A percentile compares a stretch with the other conserved stretches of the same genome.
phyloP scores from a whole-genome alignment of 768 basidiomycete genomes.

The Rhodotorula kratochvilovae region DNA sequence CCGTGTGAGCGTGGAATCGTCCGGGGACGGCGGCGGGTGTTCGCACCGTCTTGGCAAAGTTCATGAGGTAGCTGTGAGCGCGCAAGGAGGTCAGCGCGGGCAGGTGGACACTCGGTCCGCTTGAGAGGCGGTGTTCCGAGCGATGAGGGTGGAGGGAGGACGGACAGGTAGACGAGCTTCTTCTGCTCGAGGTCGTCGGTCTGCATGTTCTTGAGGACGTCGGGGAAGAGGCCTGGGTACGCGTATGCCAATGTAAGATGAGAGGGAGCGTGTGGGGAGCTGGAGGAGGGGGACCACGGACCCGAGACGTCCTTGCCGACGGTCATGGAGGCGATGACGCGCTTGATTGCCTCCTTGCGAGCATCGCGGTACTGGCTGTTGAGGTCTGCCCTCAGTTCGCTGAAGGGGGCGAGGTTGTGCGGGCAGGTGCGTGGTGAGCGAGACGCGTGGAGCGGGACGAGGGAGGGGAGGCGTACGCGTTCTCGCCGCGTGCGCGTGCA shows the following conservation, averaged over 20 bases:
- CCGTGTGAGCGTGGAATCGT: not conserved
- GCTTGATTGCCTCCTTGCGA: conserved; percentile 97
- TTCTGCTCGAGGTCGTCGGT: conserved; percentile 99
- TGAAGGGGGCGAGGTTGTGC: not conserved
- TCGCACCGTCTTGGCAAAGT: conserved; percentile 79
- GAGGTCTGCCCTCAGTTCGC: conserved; percentile 87
- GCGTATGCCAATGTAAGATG: not conserved
- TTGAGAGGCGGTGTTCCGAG: not conserved
- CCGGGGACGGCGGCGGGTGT: not conserved
- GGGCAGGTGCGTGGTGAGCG: not conserved
- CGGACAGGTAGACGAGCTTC: conserved; percentile 69
- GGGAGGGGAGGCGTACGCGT: conserved; percentile 17
- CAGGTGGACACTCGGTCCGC: not conserved
- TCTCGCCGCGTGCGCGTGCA: conserved; percentile 31
- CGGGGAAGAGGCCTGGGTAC: conserved; percentile 77
- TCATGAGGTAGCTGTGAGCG: conserved; percentile 78
- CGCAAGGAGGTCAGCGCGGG: too few species aligned
- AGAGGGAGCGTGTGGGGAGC: too few species aligned
- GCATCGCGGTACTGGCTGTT: conserved; percentile 94
- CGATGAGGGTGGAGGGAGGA: not conserved
- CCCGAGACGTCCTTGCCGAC: conserved; percentile 73
- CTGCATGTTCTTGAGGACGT: conserved; percentile 99
- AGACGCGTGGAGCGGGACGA: not conserved
- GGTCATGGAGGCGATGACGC: conserved; percentile 94
- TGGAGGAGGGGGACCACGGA: conserved; percentile 45